These are phyloP conservation scores for Aspergillus phoenicis DNA, from an alignment of 2,329 filamentous ascomycete species.

Conservation along the genomic window DNA sequence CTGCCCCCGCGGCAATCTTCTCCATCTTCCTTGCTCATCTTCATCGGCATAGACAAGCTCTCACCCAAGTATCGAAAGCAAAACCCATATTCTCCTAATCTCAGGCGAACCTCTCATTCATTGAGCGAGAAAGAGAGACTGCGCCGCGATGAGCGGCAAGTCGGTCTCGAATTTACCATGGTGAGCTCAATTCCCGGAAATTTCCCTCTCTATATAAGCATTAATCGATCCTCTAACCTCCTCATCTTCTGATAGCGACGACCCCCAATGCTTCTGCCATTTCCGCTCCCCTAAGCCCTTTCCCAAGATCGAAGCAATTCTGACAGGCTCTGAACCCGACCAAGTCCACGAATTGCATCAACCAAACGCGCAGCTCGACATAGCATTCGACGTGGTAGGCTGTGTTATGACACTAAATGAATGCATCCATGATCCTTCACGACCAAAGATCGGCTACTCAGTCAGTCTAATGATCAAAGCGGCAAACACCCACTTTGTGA, in stretches of 20 bases:
- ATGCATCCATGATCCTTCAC: slow-evolving; percentile 17
- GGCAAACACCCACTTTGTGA: slow-evolving; percentile 27
- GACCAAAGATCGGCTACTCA: slow-evolving; percentile 11
- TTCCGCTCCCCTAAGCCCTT: slow-evolving; percentile 14
- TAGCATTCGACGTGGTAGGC: slow-evolving; percentile 27
- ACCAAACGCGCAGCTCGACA: slow-evolving; percentile 26
- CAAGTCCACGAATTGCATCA: slow-evolving; percentile 23
- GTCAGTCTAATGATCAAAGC: slow-evolving; percentile 20
- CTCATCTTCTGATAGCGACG: slow-evolving; percentile 17
- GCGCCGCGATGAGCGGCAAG: neutral
- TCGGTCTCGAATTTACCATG: slow-evolving; percentile 12
- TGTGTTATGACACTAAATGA: slow-evolving; percentile 28
- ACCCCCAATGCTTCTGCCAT: slow-evolving; percentile 28
- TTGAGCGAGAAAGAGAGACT: neutral
- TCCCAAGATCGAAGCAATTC: slow-evolving; percentile 20
- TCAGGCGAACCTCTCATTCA: neutral
- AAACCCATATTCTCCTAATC: neutral
- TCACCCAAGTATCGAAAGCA: neutral
- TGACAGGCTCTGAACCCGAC: slow-evolving; percentile 18
- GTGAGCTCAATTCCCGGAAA: slow-evolving; percentile 4
- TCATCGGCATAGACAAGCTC: neutral
- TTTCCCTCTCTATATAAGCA: neutral
- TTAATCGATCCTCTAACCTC: neutral
- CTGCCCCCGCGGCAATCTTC: neutral
- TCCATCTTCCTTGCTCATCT: neutral